Evolutionary conservation across 225 moss, liverwort and hornwort species (phyloP), one percentile per base, ranked within the genome.

Genomic region (Sphagnum tenellum): DNA sequence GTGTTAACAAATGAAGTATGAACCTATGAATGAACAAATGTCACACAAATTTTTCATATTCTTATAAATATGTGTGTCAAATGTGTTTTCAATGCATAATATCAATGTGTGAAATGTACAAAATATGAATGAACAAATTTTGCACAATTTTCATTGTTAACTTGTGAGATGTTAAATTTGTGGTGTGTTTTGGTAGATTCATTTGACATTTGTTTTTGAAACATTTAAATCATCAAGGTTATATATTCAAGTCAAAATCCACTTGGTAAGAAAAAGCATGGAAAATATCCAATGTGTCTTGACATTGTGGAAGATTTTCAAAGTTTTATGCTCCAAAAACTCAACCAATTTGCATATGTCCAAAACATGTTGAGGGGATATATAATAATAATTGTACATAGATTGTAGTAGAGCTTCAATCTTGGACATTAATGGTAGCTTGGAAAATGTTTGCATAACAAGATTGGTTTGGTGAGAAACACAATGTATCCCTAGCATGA

Each of bases 401-500:
- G 62, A 62, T 8, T 46, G 4, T 47, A 62, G 0, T 47, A 48
- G 47, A 8, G 9, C 62, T 7, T 48, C 62, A 3, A 62, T 13
- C 47, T 45, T 47, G 10, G 49, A 46, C 62, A 9, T 5, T 45
- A 8, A 0, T 29, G 29, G 1, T 1, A 62, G 9, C 5, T 62
- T n/a, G 0, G 4, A 46, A 0, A 62, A 2, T 0, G 45, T 62
- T 62, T 62, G 62, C 3, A 62, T 48, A 45, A 47, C 47, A 48
- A 62, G 45, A 48, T 62, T 62, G 11, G 62, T 62, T 48, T 0
- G 11, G 45, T 62, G 47, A 3, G 62, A 12, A 8, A 62, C 13
- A 47, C 62, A 62, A 11, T 62, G 62, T 0, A 62, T 3, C 13
- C 62, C 47, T 11, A 62, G 9, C 48, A 62, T 62, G 62, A 46